phyloP scores from a whole-genome alignment of 1,139 yeast species.

The Hyphopichia khmerensis region DNA sequence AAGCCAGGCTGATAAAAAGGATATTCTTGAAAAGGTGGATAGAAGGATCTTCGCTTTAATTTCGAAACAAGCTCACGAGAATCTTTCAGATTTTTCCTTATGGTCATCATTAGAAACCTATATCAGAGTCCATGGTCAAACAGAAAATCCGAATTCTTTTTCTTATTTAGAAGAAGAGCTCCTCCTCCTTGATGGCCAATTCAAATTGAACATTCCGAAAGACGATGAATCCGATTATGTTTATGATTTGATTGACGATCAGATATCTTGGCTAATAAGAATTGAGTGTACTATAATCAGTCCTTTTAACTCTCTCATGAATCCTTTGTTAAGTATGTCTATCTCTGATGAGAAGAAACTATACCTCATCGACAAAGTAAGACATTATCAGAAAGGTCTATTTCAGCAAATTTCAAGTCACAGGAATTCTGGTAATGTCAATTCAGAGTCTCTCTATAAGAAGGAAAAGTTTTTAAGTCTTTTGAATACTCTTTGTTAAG shows the following conservation, averaged over 20 bases:
- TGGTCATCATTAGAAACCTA: constrained; percentile 2
- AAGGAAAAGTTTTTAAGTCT: too few relatives aligned
- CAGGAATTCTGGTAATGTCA: too few relatives aligned
- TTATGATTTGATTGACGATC: not conserved
- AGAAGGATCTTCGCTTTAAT: not conserved
- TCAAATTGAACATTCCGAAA: not conserved
- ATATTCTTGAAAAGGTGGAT: not conserved
- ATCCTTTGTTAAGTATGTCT: not conserved
- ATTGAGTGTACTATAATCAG: constrained; percentile 11
- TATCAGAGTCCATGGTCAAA: not conserved
- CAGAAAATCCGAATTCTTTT: not conserved
- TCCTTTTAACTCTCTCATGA: constrained; percentile 9
- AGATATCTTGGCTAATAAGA: constrained; percentile 11
- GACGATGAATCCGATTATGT: too few relatives aligned
- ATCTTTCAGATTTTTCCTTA: constrained; percentile 1
- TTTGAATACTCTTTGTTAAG: too few relatives aligned
- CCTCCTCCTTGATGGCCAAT: too few relatives aligned
- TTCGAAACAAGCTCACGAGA: not conserved
- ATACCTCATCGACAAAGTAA: not conserved
- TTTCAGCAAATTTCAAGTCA: too few relatives aligned
- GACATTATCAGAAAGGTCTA: not conserved
- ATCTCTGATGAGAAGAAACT: not conserved
- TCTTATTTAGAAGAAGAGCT: not conserved
- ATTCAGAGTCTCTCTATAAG: too few relatives aligned
- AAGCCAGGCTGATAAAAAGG: not conserved